These are phyloP conservation scores for Thalassiosira livingstoniorum DNA, from an alignment of 352 stramenopile genomes.

Conservation along the genomic window DNA sequence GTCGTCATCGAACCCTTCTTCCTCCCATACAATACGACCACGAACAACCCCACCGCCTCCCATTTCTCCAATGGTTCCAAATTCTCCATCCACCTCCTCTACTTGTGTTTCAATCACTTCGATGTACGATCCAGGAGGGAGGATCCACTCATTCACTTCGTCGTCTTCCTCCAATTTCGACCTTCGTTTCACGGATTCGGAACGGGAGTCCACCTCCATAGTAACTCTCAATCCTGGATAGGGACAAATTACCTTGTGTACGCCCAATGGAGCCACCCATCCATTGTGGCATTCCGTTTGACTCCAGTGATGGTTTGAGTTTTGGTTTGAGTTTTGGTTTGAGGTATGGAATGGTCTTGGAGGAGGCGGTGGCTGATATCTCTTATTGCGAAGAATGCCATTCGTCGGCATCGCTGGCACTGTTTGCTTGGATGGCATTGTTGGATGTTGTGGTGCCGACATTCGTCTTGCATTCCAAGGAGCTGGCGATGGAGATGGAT, in stretches of 20 bases:
- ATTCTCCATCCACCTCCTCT: no score
- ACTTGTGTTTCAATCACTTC: conserved; percentile 55
- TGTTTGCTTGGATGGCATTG: neutral
- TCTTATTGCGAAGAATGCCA: neutral
- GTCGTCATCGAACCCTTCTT: conserved; percentile 13
- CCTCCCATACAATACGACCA: conserved; percentile 42
- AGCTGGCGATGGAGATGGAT: no score
- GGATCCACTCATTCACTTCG: neutral
- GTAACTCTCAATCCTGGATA: conserved; percentile 35
- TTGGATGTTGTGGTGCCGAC: neutral
- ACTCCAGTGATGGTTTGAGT: no score
- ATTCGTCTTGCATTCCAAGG: no score
- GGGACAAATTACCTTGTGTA: conserved; percentile 52
- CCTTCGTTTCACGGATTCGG: conserved; percentile 23
- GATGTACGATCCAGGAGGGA: conserved; percentile 36
- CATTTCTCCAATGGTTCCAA: no score
- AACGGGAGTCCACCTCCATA: conserved; percentile 26
- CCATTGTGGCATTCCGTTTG: conserved; percentile 20
- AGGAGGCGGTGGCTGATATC: neutral
- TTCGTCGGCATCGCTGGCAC: no score
- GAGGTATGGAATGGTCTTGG: no score
- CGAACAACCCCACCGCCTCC: conserved; percentile 40
- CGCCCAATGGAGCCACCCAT: conserved; percentile 45
- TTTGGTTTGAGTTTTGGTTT: neutral
- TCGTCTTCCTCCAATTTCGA: no score